Evolutionary conservation across 1,139 yeast genomes (phyloP), one percentile per base, ranked within the genome.

Genomic region (Taphrina flavorubra): DNA sequence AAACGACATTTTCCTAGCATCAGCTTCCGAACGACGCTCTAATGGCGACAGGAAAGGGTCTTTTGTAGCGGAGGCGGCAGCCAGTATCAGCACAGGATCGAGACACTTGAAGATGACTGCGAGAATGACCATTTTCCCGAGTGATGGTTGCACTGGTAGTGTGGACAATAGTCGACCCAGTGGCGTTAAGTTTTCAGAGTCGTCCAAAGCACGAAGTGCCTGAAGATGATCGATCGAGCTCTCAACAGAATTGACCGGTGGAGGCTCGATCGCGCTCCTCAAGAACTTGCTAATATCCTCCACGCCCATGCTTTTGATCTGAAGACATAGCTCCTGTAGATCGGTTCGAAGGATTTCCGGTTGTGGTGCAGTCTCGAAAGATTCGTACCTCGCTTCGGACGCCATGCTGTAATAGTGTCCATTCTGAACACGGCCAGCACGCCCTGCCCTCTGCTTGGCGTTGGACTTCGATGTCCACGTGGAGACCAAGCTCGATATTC

Each of bases 391-490:
- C 1, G 83, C 85, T 62, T 78, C 77, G 0, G 95, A 85, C 75
- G 83, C 89, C 63, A 90, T 74, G 73, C 87, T 90, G 77, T 84
- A 90, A 70, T 95, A 89, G 25, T 80, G 79, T 73, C 96, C 96
- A 46, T 81, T 81, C 49, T 86, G 84, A 36, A 90, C 88, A 84
- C 96, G 89, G 72, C 96, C 96, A 18, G 96, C 89, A 82, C 96
- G 87, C 76, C 96, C 96, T 75, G 92, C 81, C 79, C 96, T 84
- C 77, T 90, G 96, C 60, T 84, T 83, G 31, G 86, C 84, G 77
- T 90, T 96, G 0, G 96, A 94, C 72, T 83, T 83, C 0, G 95
- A 89, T 66, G 89, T 88, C 88, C 94, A 90, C 13, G 83, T 81
- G 74, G 89, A 94, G 13, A 86, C 78, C 65, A 90, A 79, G 70